Conservation (phyloP, 306 rosid genomes). For the Gynostemma pentaphyllum region DNA sequence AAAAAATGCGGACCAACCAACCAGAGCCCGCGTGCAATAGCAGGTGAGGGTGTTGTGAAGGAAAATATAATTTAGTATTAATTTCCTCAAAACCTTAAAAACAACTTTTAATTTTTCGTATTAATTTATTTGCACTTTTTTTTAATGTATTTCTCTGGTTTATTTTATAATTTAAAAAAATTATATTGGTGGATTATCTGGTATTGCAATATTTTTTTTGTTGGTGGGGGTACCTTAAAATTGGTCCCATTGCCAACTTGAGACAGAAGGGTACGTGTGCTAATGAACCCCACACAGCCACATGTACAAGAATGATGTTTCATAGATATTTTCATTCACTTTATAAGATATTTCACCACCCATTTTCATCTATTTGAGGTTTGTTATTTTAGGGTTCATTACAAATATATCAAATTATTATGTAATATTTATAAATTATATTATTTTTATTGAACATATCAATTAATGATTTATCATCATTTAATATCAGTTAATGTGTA, state of each 20-base stretch:
- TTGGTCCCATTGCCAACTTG: neutral
- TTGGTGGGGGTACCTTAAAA: constrained; percentile 6
- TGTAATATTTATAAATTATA: too few species aligned
- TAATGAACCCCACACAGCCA: constrained; percentile 5
- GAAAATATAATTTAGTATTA: constrained; percentile 4
- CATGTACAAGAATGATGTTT: neutral
- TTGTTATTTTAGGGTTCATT: too few species aligned
- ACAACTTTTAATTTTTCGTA: constrained; percentile 1
- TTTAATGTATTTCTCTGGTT: neutral
- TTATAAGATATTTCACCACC: neutral
- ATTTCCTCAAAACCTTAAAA: constrained; percentile 21
- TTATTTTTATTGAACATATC: too few species aligned
- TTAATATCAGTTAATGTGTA: too few species aligned
- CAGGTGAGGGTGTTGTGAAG: constrained; percentile 16
- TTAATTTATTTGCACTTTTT: constrained; percentile 32
- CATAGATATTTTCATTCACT: neutral
- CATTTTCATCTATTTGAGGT: too few species aligned
- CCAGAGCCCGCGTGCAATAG: constrained; percentile 54
- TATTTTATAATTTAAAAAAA: neutral
- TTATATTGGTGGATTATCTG: neutral
- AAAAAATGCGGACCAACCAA: constrained; percentile 48
- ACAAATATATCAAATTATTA: too few species aligned
- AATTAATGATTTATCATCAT: too few species aligned
- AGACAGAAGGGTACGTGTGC: constrained; percentile 5
- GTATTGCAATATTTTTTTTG: neutral